Conservation (phyloP, 2,329 filamentous ascomycete species). For the Hypomyces rosellus region DNA sequence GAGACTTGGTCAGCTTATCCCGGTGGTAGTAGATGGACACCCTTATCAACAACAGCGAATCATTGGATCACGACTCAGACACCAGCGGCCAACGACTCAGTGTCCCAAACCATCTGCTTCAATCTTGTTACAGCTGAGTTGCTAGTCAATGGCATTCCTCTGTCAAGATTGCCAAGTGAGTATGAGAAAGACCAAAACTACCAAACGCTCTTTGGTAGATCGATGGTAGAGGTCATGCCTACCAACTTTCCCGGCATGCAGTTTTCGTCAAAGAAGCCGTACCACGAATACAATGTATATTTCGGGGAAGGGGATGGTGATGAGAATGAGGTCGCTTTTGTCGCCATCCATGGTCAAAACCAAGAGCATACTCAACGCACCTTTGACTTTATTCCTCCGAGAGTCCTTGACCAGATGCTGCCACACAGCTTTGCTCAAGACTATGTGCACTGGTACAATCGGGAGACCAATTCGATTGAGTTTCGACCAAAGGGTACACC, state of each 20-base stretch:
- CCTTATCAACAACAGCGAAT: not conserved
- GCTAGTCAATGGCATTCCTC: slow-evolving; percentile 44
- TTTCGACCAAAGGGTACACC: slow-evolving; percentile 22
- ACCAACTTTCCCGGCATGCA: slow-evolving; percentile 30
- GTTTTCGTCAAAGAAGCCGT: slow-evolving; percentile 30
- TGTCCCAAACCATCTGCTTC: slow-evolving; percentile 30
- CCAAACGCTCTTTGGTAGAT: slow-evolving; percentile 35
- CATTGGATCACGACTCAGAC: not conserved
- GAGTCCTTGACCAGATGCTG: slow-evolving; percentile 22
- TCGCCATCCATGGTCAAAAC: slow-evolving; percentile 18
- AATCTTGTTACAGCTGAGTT: slow-evolving; percentile 47
- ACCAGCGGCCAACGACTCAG: too few relatives aligned
- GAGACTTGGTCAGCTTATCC: not conserved
- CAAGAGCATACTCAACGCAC: not conserved
- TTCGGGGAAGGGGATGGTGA: slow-evolving; percentile 23
- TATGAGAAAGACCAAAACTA: slow-evolving; percentile 39
- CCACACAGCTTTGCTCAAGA: slow-evolving; percentile 34
- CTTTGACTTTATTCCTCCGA: slow-evolving; percentile 26
- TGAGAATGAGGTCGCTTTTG: slow-evolving; percentile 20
- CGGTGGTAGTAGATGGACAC: not conserved
- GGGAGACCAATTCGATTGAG: slow-evolving; percentile 21
- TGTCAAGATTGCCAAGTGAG: slow-evolving; percentile 38
- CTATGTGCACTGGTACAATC: slow-evolving; percentile 41
- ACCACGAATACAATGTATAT: slow-evolving; percentile 26
- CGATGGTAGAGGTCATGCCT: slow-evolving; percentile 38